Evolutionary conservation across 2,329 filamentous ascomycete genomes (phyloP).

Genomic region (Daldinia sp.): DNA sequence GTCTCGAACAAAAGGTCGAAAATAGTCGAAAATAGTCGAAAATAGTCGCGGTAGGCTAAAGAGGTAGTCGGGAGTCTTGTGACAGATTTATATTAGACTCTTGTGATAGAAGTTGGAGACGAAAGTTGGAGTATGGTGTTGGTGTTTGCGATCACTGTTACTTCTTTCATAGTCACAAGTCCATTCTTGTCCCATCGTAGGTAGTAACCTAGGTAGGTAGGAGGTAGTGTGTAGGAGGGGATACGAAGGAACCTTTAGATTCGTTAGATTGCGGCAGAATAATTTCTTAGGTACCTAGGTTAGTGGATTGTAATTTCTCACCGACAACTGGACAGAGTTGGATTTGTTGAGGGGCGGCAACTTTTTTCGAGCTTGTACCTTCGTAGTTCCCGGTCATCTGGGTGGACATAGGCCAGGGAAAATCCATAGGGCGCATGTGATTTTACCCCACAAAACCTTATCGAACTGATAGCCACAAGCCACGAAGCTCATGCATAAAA

Average conservation of each 20-base stretch:
- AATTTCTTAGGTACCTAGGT: conserved; percentile 1
- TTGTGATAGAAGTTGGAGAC: conserved; percentile 9
- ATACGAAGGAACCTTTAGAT: too few relatives aligned
- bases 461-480: background rate
- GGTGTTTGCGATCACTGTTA: conserved; percentile 13
- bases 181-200: conserved; percentile 25
- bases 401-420: conserved; percentile 6
- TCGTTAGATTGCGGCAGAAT: conserved; percentile 19
- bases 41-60: background rate
- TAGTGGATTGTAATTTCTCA: conserved; percentile 29
- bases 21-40: background rate
- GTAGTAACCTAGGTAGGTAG: too few relatives aligned
- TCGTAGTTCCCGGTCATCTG: conserved; percentile 15
- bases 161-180: conserved; percentile 30
- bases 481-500: background rate
- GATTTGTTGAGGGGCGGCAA: conserved; percentile 33
- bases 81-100: conserved; percentile 17
- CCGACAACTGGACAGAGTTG: conserved; percentile 29
- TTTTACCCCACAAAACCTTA: conserved; percentile 32
- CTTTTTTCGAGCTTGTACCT: conserved; percentile 16
- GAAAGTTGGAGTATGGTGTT: background rate
- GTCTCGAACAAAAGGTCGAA: background rate
- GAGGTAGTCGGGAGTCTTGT: conserved; percentile 6
- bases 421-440: conserved; percentile 27
- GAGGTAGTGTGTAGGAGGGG: background rate